Evolutionary conservation across 2,329 filamentous ascomycete genomes (phyloP), one percentile per base, ranked within the genome.

Genomic region (Hypoxylon sp.): DNA sequence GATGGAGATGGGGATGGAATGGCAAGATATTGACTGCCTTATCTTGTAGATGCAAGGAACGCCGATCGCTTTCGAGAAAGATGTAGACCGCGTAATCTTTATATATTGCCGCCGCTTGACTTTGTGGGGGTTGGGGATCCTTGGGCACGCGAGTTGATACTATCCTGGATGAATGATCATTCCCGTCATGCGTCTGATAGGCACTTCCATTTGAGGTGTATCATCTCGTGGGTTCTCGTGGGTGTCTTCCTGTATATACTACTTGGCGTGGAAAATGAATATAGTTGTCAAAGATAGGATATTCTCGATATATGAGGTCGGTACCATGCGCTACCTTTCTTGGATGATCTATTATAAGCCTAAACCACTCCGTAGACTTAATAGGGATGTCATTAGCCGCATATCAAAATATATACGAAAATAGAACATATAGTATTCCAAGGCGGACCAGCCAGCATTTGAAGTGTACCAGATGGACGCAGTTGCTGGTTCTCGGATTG

Each of bases 21-120:
- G 27, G 19, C 34, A 29, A 55, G 16, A 39, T 51, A 59, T 66
- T 59, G 55, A 63, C 39, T 59, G 48, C 61, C 47, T 63, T 65
- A 62, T 65, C 64, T 12, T 27, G 51, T 61, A 67, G 50, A 68
- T 61, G 56, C 55, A 67, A 69, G 67, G 63, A 37, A 69, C 67
- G 21, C 12, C 43, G 11, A 48, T 61, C 58, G 50, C 39, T 54
- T n/a, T 55, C 27, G 23, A 23, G 16, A 41, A n/a, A 47, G 19
- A 19, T 43, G 50, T 23, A 52, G 65, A 56, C 64, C 48, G 53
- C 65, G 59, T 68, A 68, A 68, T 46, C 53, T 23, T 50, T 12
- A 14, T 47, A 56, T 48, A 61, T 61, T 50, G 19, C 5, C 5
- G 23, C 37, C 23, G 32, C 43, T 56, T 50, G 11, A 29, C 32